These are phyloP conservation scores for Acanthochlamys bracteata DNA, from an alignment of 106 monocot genomes.

Conservation along the genomic window DNA sequence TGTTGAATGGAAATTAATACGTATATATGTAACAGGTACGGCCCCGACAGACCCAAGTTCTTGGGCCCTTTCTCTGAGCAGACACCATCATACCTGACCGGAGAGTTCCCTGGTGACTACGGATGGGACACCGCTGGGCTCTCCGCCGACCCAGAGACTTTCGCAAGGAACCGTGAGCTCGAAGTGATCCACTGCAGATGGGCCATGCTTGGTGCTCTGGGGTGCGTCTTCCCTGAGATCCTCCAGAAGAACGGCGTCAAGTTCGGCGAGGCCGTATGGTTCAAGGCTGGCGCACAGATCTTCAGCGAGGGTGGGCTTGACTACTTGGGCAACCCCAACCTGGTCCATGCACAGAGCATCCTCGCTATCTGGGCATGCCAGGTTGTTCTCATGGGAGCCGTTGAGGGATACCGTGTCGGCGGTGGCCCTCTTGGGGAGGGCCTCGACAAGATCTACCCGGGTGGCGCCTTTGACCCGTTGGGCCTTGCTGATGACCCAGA, in stretches of 20 bases:
- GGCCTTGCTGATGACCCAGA: slow-evolving; percentile 53
- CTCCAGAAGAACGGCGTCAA: slow-evolving; percentile 50
- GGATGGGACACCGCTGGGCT: slow-evolving; percentile 79
- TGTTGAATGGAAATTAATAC: background rate
- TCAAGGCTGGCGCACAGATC: slow-evolving; percentile 70
- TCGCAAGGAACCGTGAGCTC: slow-evolving; percentile 55
- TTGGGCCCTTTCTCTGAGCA: slow-evolving; percentile 77
- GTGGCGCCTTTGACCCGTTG: slow-evolving; percentile 46
- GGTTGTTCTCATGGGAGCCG: slow-evolving; percentile 80
- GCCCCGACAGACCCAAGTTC: slow-evolving; percentile 63
- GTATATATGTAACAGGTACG: slow-evolving; percentile 31
- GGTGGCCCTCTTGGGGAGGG: slow-evolving; percentile 66
- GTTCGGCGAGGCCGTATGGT: slow-evolving; percentile 67
- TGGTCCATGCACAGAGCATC: slow-evolving; percentile 61
- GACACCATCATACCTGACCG: slow-evolving; percentile 67
- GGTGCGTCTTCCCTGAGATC: slow-evolving; percentile 66
- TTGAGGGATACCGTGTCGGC: slow-evolving; percentile 76
- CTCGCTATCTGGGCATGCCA: slow-evolving; percentile 58
- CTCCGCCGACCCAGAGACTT: slow-evolving; percentile 73
- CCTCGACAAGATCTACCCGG: slow-evolving; percentile 48
- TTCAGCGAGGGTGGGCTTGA: slow-evolving; percentile 70
- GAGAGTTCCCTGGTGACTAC: slow-evolving; percentile 77
- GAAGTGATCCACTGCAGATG: slow-evolving; percentile 66
- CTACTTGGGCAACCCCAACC: slow-evolving; percentile 55
- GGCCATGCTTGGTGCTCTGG: slow-evolving; percentile 76